Conservation (phyloP, 306 rosid species). For the Morella rubra region DNA sequence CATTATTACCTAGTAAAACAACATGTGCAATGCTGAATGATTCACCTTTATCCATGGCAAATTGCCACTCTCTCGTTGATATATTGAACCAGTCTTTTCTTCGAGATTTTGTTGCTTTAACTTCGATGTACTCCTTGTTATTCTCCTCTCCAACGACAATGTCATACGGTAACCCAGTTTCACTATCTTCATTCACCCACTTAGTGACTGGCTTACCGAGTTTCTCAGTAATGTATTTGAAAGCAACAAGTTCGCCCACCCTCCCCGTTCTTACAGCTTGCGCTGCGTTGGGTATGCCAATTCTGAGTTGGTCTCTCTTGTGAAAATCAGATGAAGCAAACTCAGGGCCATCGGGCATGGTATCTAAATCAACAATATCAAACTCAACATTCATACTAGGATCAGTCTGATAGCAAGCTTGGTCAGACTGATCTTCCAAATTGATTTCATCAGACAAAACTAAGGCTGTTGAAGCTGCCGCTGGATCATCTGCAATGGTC, state of each 20-base stretch:
- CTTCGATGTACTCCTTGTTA: slow-evolving; percentile 65
- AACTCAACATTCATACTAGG: slow-evolving; percentile 25
- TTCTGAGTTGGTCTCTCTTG: slow-evolving; percentile 45
- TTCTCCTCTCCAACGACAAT: slow-evolving; percentile 45
- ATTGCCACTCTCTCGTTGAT: slow-evolving; percentile 75
- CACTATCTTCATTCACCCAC: slow-evolving; percentile 75
- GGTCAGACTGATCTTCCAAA: slow-evolving; percentile 36
- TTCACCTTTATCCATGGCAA: slow-evolving; percentile 64
- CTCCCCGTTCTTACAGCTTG: slow-evolving; percentile 61
- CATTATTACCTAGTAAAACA: slow-evolving; percentile 41
- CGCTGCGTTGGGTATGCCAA: slow-evolving; percentile 47
- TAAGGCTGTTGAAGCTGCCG: slow-evolving; percentile 34
- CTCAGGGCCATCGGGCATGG: slow-evolving; percentile 9
- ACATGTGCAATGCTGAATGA: slow-evolving; percentile 80
- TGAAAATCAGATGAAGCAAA: slow-evolving; percentile 27
- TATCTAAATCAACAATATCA: slow-evolving; percentile 32
- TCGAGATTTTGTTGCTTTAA: slow-evolving; percentile 72
- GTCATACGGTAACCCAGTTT: slow-evolving; percentile 80
- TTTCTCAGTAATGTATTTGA: slow-evolving; percentile 51
- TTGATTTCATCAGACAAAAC: slow-evolving; percentile 34
- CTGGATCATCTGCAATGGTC: slow-evolving; percentile 40
- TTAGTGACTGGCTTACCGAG: slow-evolving; percentile 43
- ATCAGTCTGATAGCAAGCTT: slow-evolving; percentile 31
- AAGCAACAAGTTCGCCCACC: slow-evolving; percentile 72
- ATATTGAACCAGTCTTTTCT: slow-evolving; percentile 86